Evolutionary conservation across 768 basidiomycete species (phyloP).

Genomic region (Lactarius psammicola): DNA sequence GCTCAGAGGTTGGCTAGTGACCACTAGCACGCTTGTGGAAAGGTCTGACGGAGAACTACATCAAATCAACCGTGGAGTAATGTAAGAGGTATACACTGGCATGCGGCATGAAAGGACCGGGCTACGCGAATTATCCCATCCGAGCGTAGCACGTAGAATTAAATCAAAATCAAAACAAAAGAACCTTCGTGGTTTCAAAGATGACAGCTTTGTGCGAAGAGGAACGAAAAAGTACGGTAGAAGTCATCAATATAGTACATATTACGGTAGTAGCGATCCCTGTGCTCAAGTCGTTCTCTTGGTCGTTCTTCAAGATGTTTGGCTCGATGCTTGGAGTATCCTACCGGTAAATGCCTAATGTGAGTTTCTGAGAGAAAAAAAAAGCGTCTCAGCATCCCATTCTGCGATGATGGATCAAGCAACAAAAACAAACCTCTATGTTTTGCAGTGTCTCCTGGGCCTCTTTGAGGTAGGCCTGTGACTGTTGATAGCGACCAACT

Average conservation of each 20-base stretch:
- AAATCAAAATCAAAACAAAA: background rate
- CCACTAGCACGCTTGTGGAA: background rate
- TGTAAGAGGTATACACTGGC: background rate
- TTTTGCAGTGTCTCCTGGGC: slow-evolving; percentile 6
- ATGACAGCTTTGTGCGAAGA: background rate
- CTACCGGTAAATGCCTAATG: too few relatives aligned
- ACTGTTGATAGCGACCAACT: background rate
- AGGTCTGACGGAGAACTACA: background rate
- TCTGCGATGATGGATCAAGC: background rate
- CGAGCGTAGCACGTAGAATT: background rate
- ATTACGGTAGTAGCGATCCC: too few relatives aligned
- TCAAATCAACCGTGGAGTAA: background rate
- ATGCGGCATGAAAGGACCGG: background rate
- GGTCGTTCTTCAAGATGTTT: too few relatives aligned
- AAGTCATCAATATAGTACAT: background rate
- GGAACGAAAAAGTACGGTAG: background rate
- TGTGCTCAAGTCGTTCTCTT: too few relatives aligned
- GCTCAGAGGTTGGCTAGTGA: background rate
- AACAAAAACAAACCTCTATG: slow-evolving; percentile 6
- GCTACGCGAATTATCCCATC: background rate
- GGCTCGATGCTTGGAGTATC: background rate
- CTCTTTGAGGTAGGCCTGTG: slow-evolving; percentile 11
- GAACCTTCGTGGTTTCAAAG: background rate
- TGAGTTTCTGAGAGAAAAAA: slow-evolving; percentile 1
- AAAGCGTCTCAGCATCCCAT: background rate